phyloP scores from a whole-genome alignment of 257 asterid species.

The Forsythia suspensa region DNA sequence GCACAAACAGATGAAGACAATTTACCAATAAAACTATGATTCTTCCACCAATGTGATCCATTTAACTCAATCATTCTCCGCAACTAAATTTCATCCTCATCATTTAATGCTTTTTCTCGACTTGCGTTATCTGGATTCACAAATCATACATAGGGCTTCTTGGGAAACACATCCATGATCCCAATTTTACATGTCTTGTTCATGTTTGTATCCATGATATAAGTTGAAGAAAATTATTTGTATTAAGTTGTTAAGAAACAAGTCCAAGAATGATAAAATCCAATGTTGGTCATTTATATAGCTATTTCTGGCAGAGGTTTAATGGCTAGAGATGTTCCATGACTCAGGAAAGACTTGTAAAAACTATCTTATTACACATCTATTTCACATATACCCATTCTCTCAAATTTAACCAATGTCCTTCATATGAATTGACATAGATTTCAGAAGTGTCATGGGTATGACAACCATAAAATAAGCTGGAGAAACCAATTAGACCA shows the following conservation, averaged over 20 bases:
- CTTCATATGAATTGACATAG: not conserved
- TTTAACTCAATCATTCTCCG: not conserved
- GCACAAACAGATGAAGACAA: not conserved
- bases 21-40: not conserved
- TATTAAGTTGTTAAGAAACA: not conserved
- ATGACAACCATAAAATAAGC: not conserved
- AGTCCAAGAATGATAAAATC: not conserved
- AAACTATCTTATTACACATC: not conserved
- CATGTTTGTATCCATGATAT: not conserved
- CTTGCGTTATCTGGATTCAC: not conserved
- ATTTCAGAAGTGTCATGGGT: not conserved
- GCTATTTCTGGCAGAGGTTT: not conserved
- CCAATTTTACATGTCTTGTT: not conserved
- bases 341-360: not conserved
- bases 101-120: no score
- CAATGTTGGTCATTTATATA: not conserved
- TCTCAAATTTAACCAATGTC: not conserved
- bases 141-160: not conserved
- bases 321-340: not conserved
- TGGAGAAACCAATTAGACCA: not conserved
- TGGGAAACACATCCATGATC: not conserved
- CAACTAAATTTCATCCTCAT: not conserved
- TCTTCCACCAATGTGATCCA: not conserved
- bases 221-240: not conserved
- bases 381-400: not conserved